These are phyloP conservation scores for Penicillium simplicissimum DNA, from an alignment of 495 filamentous ascomycete genomes.

Conservation along the genomic window DNA sequence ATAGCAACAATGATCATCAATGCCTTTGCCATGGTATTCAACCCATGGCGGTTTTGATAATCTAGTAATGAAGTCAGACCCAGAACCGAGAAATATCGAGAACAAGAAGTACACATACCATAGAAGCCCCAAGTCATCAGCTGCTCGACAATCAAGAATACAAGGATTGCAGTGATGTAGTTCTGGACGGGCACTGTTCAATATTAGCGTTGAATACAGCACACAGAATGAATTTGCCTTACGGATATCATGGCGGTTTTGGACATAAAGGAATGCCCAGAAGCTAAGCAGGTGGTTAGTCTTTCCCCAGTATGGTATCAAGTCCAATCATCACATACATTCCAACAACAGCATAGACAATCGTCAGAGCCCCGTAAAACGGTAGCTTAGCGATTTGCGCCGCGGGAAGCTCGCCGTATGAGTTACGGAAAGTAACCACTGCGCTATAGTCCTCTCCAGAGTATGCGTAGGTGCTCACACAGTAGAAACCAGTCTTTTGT, in stretches of 20 bases:
- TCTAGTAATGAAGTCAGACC: constrained; percentile 50
- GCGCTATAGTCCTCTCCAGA: constrained; percentile 66
- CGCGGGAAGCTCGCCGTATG: constrained; percentile 93
- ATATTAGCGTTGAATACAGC: constrained; percentile 34
- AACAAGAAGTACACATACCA: constrained; percentile 33
- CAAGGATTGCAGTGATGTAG: constrained; percentile 95
- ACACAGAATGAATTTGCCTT: constrained; percentile 26
- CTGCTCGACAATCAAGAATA: constrained; percentile 94
- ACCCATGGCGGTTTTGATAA: constrained; percentile 85
- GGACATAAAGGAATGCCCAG: constrained; percentile 95
- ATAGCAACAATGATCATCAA: constrained; percentile 88
- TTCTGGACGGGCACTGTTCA: constrained; percentile 89
- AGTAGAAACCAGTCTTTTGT: constrained; percentile 92
- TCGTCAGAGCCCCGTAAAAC: constrained; percentile 94
- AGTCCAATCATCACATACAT: constrained; percentile 46
- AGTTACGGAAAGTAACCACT: constrained; percentile 88
- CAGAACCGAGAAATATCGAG: not conserved
- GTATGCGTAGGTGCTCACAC: constrained; percentile 75
- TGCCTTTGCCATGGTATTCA: constrained; percentile 74
- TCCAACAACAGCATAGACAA: constrained; percentile 87
- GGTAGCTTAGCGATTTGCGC: constrained; percentile 96
- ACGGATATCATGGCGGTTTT: constrained; percentile 91
- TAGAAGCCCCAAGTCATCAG: constrained; percentile 99
- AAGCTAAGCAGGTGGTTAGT: constrained; percentile 51
- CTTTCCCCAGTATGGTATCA: not conserved